Evolutionary conservation across 2,329 filamentous ascomycete genomes (phyloP).

Genomic region (Claviceps purpurea): DNA sequence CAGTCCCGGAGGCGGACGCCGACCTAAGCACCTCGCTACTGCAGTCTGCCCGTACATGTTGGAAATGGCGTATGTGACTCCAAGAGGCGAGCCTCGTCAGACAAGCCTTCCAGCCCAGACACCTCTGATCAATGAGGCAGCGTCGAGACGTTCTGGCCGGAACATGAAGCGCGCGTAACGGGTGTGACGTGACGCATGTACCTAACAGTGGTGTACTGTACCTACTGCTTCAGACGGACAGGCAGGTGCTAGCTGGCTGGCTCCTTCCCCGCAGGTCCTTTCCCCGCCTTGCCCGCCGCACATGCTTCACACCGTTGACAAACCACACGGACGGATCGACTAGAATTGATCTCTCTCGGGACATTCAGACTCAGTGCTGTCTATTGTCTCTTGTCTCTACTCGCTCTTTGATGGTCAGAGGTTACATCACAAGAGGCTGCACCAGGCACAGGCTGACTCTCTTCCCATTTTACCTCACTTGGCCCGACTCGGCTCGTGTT

Average conservation of each 20-base stretch:
- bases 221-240: too few species aligned
- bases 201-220: too few species aligned
- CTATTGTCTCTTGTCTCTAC: neutral
- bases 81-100: too few species aligned
- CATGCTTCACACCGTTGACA: neutral
- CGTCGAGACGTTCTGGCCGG: too few species aligned
- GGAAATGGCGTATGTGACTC: too few species aligned
- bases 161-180: too few species aligned
- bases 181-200: too few species aligned
- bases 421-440: neutral
- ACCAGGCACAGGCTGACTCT: neutral
- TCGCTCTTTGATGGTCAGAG: neutral
- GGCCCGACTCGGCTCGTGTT: neutral
- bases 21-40: neutral
- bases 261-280: neutral
- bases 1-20: constrained; percentile 4
- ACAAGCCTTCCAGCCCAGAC: too few species aligned
- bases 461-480: neutral
- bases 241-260: neutral
- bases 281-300: neutral
- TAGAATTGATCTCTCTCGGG: neutral
- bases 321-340: neutral
- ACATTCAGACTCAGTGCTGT: neutral
- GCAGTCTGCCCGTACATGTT: neutral
- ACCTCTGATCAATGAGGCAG: too few species aligned